Evolutionary conservation across 1,284 basidiomycete genomes (phyloP).

Genomic region (Cutaneotrichosporon sp.): DNA sequence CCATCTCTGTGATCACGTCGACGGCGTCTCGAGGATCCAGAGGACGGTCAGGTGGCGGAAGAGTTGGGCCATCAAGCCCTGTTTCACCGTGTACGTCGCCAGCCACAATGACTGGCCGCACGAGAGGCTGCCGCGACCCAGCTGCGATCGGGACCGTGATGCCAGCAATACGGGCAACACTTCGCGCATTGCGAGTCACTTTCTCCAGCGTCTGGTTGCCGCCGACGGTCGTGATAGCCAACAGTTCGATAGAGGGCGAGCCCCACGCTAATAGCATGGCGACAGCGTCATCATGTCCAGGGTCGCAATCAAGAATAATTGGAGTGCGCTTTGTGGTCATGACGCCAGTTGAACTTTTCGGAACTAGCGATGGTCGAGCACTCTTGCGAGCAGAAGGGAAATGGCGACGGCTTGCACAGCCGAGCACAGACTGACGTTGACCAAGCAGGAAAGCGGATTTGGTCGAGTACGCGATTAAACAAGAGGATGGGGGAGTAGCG

Average conservation of each 20-base stretch:
- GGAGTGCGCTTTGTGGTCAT: too few relatives aligned
- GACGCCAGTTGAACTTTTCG: too few relatives aligned
- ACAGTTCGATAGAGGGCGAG: slow-evolving; percentile 18
- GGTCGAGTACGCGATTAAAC: too few relatives aligned
- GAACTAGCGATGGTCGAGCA: too few relatives aligned
- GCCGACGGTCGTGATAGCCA: slow-evolving; percentile 21
- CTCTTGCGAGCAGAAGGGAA: too few relatives aligned
- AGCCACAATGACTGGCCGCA: slow-evolving; percentile 3
- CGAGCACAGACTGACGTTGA: too few relatives aligned
- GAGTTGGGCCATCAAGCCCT: slow-evolving; percentile 14
- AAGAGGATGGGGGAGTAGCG: too few relatives aligned
- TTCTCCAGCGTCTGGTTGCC: slow-evolving; percentile 21
- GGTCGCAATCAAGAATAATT: slow-evolving; percentile 26
- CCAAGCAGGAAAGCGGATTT: too few relatives aligned
- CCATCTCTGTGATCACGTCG: slow-evolving; percentile 14
- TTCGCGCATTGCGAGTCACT: slow-evolving; percentile 17
- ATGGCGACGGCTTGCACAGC: too few relatives aligned
- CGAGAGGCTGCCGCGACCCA: slow-evolving; percentile 1
- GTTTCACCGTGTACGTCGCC: slow-evolving; percentile 14
- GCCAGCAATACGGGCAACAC: slow-evolving; percentile 16
- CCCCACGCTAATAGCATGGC: slow-evolving; percentile 21
- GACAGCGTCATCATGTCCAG: slow-evolving; percentile 25
- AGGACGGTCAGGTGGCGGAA: background rate
- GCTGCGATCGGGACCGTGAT: slow-evolving; percentile 13
- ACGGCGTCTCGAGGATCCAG: slow-evolving; percentile 12